Evolutionary conservation across 768 basidiomycete genomes (phyloP), one percentile per base, ranked within the genome.

Genomic region (Termitomyces sp.): DNA sequence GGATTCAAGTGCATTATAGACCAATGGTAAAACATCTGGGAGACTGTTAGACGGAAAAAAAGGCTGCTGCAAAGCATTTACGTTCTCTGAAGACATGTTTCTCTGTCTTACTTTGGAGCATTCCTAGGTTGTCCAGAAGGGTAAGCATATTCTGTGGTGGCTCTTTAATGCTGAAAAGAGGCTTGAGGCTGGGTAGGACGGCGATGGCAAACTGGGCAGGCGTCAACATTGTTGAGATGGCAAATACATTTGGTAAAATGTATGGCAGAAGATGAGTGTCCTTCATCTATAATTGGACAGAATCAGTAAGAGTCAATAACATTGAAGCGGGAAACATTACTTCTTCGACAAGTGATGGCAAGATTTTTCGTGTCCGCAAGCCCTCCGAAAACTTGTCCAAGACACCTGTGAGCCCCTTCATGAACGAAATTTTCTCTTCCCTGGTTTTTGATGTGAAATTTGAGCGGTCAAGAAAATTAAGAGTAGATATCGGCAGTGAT

Each of bases 61-160:
- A n/a, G 16, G 43, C 37, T 3, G 48, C 47, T 27, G 8, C 14
- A 59, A 53, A 34, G 12, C 9, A 79, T 89, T 67, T 62, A 97
- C 95, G 90, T 72, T 95, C 94, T 64, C 91, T 80, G 72, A 98
- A 98, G 3, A 89, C 82, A 10, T 72, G 73, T 61, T 94, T 93
- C 54, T 91, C 87, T 2, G 94, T 95, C 74, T 99, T 99, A 58
- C 80, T 84, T 65, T 95, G 93, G 30, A 99, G 78, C 74, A 95
- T 82, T 24, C 82, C 76, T 8, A 99, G 79, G 65, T 96, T 96
- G 65, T 98, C 95, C 45, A 99, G 72, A 26, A 99, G 74, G 0
- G 94, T 95, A 51, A 98, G 72, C 92, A 98, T 96, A 62, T 95
- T 97, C 72, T 98, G 95, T 0, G 96, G 95, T 18, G 97, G 96